phyloP scores from a whole-genome alignment of 352 stramenopile genomes.

The Phytophthora parvispora region DNA sequence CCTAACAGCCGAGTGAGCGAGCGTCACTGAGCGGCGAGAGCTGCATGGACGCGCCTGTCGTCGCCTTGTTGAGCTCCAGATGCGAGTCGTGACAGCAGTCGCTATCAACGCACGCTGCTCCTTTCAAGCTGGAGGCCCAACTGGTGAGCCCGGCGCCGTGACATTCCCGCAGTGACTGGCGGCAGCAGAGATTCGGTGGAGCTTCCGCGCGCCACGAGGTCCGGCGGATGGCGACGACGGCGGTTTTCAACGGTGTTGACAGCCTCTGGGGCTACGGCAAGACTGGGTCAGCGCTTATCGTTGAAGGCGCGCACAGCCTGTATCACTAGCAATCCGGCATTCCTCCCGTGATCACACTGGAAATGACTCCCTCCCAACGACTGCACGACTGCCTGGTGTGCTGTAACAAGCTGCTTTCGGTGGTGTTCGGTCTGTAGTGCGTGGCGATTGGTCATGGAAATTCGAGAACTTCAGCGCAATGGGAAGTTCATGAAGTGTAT shows the following conservation, averaged over 20 bases:
- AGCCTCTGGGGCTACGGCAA: neutral
- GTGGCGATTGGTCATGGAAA: too few species aligned
- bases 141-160: neutral
- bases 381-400: neutral
- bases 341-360: conserved; percentile 8
- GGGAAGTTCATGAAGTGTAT: too few species aligned
- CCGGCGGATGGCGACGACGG: conserved; percentile 9
- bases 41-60: conserved; percentile 12
- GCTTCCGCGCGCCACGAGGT: too few species aligned
- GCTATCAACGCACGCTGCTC: neutral
- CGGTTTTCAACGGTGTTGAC: conserved; percentile 2
- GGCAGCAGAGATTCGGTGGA: conserved; percentile 19
- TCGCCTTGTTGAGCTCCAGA: conserved; percentile 28
- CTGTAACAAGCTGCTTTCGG: neutral
- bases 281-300: conserved; percentile 9
- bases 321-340: neutral
- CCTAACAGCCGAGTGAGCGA: neutral
- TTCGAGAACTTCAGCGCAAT: too few species aligned
- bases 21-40: neutral
- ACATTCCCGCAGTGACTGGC: conserved; percentile 7
- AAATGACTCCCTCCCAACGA: neutral
- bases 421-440: too few species aligned
- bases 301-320: conserved; percentile 15
- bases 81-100: conserved; percentile 3
- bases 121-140: conserved; percentile 8